These are phyloP conservation scores for Decorospora gaudefroyi DNA, from an alignment of 2,329 filamentous ascomycete species.

Conservation along the genomic window DNA sequence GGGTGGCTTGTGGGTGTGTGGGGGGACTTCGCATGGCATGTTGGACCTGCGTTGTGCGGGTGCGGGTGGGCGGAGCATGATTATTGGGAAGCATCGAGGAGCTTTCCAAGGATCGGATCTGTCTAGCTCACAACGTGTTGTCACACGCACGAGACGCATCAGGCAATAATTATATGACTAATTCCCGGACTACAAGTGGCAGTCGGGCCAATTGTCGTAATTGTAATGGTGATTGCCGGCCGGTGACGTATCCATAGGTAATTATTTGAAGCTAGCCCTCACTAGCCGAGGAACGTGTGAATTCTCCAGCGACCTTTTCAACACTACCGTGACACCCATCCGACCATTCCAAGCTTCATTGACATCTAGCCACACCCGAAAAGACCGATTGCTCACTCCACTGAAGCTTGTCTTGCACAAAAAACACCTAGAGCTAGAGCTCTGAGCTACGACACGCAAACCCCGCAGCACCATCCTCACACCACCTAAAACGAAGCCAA, in stretches of 20 bases:
- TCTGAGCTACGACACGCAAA: conserved; percentile 2
- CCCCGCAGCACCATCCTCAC: conserved; percentile 8
- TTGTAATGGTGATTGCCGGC: conserved; percentile 15
- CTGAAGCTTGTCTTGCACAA: not conserved
- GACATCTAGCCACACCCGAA: not conserved
- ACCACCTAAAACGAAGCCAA: conserved; percentile 8
- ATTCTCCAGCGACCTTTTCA: conserved; percentile 11
- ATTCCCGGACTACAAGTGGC: conserved; percentile 4
- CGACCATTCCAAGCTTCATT: not conserved
- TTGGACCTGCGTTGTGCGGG: too few species aligned
- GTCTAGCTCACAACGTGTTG: not conserved
- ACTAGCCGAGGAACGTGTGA: conserved; percentile 17
- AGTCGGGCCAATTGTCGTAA: conserved; percentile 14
- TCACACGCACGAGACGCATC: conserved; percentile 3
- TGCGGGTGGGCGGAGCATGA: not conserved
- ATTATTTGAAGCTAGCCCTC: conserved; percentile 9
- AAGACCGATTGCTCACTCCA: not conserved
- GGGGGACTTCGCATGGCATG: too few species aligned
- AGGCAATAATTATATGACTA: conserved; percentile 13
- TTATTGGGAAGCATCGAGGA: too few species aligned
- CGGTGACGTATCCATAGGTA: conserved; percentile 16
- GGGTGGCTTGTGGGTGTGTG: too few species aligned
- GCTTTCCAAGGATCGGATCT: not conserved
- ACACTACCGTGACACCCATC: not conserved
- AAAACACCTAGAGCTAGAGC: not conserved